Percentiles rank a stretch among this genome's conserved stretches.
These are phyloP conservation scores for Arthrobotrys sphaeroides DNA, from an alignment of 2,329 filamentous ascomycete species.

Conservation along the genomic window DNA sequence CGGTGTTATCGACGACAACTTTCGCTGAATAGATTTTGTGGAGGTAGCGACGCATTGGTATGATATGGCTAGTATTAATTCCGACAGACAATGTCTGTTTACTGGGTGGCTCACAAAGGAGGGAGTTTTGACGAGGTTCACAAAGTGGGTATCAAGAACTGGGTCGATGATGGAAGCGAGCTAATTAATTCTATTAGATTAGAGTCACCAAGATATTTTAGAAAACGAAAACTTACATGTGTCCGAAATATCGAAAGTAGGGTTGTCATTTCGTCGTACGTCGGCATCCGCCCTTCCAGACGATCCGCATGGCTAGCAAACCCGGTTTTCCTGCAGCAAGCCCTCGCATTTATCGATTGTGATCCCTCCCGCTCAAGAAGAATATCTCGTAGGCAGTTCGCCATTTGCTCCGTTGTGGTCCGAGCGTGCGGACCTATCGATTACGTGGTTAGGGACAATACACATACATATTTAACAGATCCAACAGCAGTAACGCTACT, in stretches of 20 bases:
- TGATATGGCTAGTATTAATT: constrained; percentile 37
- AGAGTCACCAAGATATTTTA: not conserved
- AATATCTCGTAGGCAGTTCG: constrained; percentile 31
- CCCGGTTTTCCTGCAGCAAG: constrained; percentile 38
- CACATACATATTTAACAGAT: not conserved
- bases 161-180: constrained; percentile 39
- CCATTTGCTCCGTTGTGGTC: constrained; percentile 47
- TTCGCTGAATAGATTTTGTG: constrained; percentile 31
- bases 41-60: constrained; percentile 38
- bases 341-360: not conserved
- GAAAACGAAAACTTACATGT: constrained; percentile 4
- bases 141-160: constrained; percentile 36
- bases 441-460: not conserved
- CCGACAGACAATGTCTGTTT: constrained; percentile 29
- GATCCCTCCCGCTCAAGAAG: constrained; percentile 31
- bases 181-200: not conserved
- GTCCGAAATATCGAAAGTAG: constrained; percentile 33
- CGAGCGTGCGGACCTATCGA: constrained; percentile 36
- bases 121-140: constrained; percentile 39
- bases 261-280: constrained; percentile 31
- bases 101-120: constrained; percentile 42
- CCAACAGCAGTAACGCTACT: not conserved
- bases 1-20: constrained; percentile 28
- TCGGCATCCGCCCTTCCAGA: constrained; percentile 31
- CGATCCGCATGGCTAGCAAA: constrained; percentile 23